Percentiles rank a stretch among this genome's conserved stretches.
These are phyloP conservation scores for Phylloporus sp. DNA, from an alignment of 768 basidiomycete genomes.

Conservation along the genomic window DNA sequence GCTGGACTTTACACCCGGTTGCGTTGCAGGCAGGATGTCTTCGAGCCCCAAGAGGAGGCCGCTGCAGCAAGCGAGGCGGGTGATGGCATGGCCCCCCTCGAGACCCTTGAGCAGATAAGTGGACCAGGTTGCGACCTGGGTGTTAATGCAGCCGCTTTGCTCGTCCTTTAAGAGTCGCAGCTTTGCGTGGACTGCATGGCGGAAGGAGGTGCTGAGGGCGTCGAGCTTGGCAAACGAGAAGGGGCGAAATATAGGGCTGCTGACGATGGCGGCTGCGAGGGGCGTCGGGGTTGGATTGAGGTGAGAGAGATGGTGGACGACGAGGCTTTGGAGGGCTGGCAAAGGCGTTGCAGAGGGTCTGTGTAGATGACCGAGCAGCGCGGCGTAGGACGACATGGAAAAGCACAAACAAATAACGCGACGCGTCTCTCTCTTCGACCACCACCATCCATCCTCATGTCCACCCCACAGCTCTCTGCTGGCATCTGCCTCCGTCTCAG, in stretches of 20 bases:
- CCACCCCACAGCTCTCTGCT: conserved; percentile 48
- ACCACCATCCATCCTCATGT: conserved; percentile 30
- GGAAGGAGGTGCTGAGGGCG: conserved; percentile 25
- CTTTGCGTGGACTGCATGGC: conserved; percentile 30
- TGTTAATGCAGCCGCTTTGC: conserved; percentile 30
- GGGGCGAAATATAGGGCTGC: conserved; percentile 28
- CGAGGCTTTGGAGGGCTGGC: conserved; percentile 23
- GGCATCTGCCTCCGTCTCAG: conserved; percentile 53
- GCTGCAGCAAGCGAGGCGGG: conserved; percentile 56
- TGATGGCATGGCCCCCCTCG: conserved; percentile 59
- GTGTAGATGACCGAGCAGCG: conserved; percentile 25
- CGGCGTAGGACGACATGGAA: conserved; percentile 22
- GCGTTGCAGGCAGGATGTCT: conserved; percentile 37
- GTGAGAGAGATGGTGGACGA: conserved; percentile 26
- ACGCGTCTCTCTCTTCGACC: conserved; percentile 4
- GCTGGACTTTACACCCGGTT: conserved; percentile 32
- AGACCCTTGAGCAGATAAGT: conserved; percentile 49
- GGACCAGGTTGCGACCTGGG: conserved; percentile 48
- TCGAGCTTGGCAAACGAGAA: conserved; percentile 29
- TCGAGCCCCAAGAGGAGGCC: conserved; percentile 63
- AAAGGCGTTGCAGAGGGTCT: conserved; percentile 18
- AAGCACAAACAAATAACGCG: conserved; percentile 19
- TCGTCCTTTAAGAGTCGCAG: conserved; percentile 22
- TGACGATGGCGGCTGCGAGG: conserved; percentile 30
- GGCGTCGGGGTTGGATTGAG: conserved; percentile 30